Conservation (phyloP, 208 protist species). For the Trypanosoma grayi region DNA sequence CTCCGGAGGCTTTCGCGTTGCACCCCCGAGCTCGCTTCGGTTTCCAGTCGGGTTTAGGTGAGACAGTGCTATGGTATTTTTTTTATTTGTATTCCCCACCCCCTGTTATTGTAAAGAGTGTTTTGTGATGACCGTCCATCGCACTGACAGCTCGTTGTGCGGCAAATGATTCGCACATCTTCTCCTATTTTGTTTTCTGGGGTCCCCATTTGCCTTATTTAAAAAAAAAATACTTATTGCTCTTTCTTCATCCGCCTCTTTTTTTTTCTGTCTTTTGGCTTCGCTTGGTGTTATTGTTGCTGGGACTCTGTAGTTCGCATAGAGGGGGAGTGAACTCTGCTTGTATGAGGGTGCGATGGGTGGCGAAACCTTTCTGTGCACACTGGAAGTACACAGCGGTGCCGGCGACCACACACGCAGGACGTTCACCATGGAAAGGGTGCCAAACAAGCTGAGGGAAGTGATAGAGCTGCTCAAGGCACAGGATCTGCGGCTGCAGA, state of each 20-base stretch:
- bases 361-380: conserved; percentile 25
- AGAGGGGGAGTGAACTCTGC: no score
- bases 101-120: no score
- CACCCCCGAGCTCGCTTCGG: neutral
- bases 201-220: no score
- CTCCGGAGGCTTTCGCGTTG: neutral
- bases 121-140: no score
- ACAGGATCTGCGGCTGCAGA: conserved; percentile 65
- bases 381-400: conserved; percentile 42
- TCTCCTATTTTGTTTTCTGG: no score
- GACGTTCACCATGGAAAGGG: conserved; percentile 32
- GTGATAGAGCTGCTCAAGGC: conserved; percentile 36
- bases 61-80: neutral
- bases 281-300: neutral
- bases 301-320: neutral
- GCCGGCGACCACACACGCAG: conserved; percentile 39
- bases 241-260: neutral
- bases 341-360: conserved; percentile 15
- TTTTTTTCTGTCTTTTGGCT: conserved; percentile 13
- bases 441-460: conserved; percentile 29
- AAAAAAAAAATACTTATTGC: neutral
- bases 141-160: no score
- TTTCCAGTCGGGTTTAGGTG: no score
- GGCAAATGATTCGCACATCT: no score
- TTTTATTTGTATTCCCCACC: no score